These are phyloP conservation scores for Avicennia marina DNA, from an alignment of 257 asterid genomes.

Conservation along the genomic window DNA sequence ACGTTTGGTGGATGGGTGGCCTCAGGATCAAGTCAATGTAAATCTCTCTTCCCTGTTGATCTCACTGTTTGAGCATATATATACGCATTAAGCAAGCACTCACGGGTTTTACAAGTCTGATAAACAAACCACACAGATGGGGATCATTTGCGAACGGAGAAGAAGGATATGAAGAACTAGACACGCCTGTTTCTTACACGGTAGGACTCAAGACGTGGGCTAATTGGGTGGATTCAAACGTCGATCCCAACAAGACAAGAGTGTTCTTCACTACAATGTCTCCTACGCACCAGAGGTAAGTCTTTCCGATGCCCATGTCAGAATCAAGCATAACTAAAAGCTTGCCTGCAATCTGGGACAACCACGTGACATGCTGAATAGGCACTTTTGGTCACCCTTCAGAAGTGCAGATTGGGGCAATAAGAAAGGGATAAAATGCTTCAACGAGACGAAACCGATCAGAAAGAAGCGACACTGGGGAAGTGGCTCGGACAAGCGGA, in stretches of 20 bases:
- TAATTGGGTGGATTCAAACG: conserved; percentile 83
- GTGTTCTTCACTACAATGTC: conserved; percentile 95
- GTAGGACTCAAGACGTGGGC: conserved; percentile 92
- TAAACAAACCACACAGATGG: conserved; percentile 49
- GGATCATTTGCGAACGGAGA: conserved; percentile 84
- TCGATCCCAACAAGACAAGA: conserved; percentile 64
- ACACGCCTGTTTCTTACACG: conserved; percentile 60
- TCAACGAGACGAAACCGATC: conserved; percentile 77
- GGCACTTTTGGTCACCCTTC: background rate
- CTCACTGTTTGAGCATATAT: background rate
- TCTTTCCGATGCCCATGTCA: background rate
- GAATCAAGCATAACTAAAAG: too few relatives aligned
- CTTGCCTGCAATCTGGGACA: too few relatives aligned
- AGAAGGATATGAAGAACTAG: conserved; percentile 74
- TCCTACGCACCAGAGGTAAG: conserved; percentile 85
- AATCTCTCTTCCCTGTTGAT: conserved; percentile 14
- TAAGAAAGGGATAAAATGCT: conserved; percentile 58
- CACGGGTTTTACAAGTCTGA: background rate
- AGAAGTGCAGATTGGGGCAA: conserved; percentile 84
- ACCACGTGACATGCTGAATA: background rate
- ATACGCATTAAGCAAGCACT: background rate
- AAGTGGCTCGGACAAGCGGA: conserved; percentile 54
- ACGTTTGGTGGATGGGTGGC: conserved; percentile 97
- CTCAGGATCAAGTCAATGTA: conserved; percentile 74
- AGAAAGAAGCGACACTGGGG: conserved; percentile 60